Conservation (phyloP, 257 asterid species). For the Schizonepeta tenuifolia region DNA sequence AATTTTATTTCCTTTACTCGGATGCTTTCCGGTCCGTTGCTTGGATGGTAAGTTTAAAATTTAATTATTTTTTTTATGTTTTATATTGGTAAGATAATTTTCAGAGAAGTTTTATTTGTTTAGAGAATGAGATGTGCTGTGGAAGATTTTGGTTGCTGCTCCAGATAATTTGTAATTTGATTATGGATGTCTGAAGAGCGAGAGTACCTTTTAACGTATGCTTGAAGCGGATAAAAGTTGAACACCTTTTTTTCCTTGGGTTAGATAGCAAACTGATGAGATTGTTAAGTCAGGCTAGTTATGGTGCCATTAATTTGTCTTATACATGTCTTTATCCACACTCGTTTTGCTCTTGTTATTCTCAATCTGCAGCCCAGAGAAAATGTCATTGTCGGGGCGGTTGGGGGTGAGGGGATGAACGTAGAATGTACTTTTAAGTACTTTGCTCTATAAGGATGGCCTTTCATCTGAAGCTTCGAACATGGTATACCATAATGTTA, state of each 20-base stretch:
- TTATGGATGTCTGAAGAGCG: neutral
- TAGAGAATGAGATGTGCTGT: neutral
- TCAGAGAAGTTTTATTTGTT: conserved; percentile 1
- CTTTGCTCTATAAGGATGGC: too few species aligned
- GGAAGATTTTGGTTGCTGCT: conserved; percentile 1
- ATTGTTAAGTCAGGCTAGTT: conserved; percentile 6
- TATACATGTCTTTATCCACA: conserved; percentile 3
- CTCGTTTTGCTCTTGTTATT: neutral
- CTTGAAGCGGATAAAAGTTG: neutral
- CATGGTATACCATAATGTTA: neutral
- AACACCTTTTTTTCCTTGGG: neutral
- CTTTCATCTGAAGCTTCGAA: conserved; percentile 5
- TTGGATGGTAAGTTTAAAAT: conserved; percentile 67
- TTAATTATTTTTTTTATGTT: neutral
- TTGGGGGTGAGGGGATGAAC: too few species aligned
- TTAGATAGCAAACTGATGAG: conserved; percentile 1
- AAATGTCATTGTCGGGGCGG: too few species aligned
- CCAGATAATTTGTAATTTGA: neutral
- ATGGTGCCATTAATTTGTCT: neutral
- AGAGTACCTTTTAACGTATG: neutral
- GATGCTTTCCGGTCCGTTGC: conserved; percentile 86
- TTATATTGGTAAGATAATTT: neutral
- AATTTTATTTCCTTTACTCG: conserved; percentile 78
- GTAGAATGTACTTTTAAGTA: too few species aligned
- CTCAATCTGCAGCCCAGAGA: neutral